Evolutionary conservation across 2,329 filamentous ascomycete genomes (phyloP), one percentile per base, ranked within the genome.

Genomic region (Intubia oerlemansii): DNA sequence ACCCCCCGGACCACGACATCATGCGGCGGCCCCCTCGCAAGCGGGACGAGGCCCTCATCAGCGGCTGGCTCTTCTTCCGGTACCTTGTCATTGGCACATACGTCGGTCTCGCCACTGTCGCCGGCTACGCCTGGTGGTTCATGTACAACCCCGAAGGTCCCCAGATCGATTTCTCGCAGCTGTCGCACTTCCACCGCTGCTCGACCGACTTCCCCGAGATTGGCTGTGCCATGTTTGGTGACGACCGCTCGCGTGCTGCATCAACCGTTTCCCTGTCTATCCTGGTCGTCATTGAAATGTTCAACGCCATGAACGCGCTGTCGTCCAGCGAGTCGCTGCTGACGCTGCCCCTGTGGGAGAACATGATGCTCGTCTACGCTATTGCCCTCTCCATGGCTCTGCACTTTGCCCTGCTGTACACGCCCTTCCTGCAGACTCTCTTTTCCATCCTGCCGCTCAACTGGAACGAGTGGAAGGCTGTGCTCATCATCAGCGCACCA

Each of bases 121-220:
- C 76, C 44, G 88, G 90, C 25, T 98, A 98, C 47, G 85, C 81
- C n/a, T 98, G 88, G 88, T 98, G 82, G 80, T 98, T 95, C 61
- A 84, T 98, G 76, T 92, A 77, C 60, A 85, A 95, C 56, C 55
- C 71, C 7, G 69, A 73, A 39, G 88, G 88, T 1, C 88, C 88
- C 15, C 79, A 91, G 50, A 91, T 98, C 52, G 71, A 61, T 37
- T 92, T 95, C 57, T 76, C 66, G 50, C 80, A 98, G 48, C 60
- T 98, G 39, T 61, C 76, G 15, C 77, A 90, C 55, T 98, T 95
- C 71, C 88, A 98, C 57, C 73, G 74, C 47, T 98, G 88, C 66
- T 75, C 75, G 1, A 44, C 77, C 11, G 61, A 81, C 33, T 95
- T 91, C 56, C 68, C 82, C 0, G 74, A 85, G 42, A 80, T 95